Percentiles rank a stretch among this genome's conserved stretches.
These are phyloP conservation scores for Aspergillus udagawae DNA, from an alignment of 2,329 filamentous ascomycete species.

Conservation along the genomic window DNA sequence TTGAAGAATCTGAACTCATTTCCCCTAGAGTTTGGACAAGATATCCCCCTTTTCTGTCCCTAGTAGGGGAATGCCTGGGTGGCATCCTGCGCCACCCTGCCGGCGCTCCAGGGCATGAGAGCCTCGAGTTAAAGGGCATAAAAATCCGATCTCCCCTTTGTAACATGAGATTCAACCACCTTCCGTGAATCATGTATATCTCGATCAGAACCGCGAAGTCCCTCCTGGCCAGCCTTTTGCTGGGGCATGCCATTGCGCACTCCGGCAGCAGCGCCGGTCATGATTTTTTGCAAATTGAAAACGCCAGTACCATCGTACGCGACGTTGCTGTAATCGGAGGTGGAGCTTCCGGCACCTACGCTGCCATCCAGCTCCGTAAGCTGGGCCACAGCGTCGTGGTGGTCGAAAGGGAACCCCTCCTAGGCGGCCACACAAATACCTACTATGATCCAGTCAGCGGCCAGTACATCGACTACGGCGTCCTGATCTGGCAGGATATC, in stretches of 20 bases:
- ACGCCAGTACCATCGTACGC: slow-evolving; percentile 9
- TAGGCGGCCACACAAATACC: slow-evolving; percentile 28
- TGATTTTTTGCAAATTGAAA: background rate
- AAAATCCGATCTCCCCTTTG: background rate
- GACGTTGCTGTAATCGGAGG: slow-evolving; percentile 30
- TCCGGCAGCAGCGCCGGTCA: too few relatives aligned
- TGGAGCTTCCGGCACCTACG: slow-evolving; percentile 26
- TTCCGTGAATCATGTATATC: background rate
- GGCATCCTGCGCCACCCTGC: too few relatives aligned
- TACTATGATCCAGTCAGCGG: slow-evolving; percentile 18
- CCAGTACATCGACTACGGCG: slow-evolving; percentile 25
- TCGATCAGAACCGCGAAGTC: background rate
- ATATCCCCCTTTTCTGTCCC: too few relatives aligned
- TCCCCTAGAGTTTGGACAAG: too few relatives aligned
- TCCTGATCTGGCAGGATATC: slow-evolving; percentile 21
- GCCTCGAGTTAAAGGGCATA: background rate
- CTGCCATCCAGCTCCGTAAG: slow-evolving; percentile 24
- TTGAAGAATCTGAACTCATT: too few relatives aligned
- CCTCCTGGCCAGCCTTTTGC: background rate
- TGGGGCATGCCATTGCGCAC: background rate
- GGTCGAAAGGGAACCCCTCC: slow-evolving; percentile 20
- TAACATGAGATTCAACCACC: background rate
- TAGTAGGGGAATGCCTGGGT: too few relatives aligned
- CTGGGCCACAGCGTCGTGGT: slow-evolving; percentile 22
- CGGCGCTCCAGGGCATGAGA: too few relatives aligned